Base-by-base conservation (phyloP, 176 grass and related monocot species). In the Cenchrus fungigraminus region DNA sequence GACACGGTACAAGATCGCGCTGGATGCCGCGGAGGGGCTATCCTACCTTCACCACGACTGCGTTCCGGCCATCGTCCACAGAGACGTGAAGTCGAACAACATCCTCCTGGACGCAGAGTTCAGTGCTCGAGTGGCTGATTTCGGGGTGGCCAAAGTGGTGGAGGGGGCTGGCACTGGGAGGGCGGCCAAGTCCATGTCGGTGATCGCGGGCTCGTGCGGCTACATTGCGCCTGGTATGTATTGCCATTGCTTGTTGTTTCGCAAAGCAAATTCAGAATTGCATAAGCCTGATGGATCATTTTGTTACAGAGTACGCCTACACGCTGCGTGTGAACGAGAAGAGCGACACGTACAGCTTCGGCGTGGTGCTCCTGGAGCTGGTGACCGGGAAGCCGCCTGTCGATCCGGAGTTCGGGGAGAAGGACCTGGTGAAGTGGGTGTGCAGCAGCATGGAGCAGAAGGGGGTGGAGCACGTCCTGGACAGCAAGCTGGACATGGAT, bases 351-450 rank as follows among this genome's bases (percentile, higher is more conserved):
- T 98, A 98, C 64, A 98, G 96, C 74, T 94, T 95, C 3, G 96
- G 96, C 12, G 96, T 98, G 28, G 96, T 98, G 14, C 91, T 98
- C 54, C 87, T 98, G 0, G 96, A 98, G 82, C 93, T 98, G 0
- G 83, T 95, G 25, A 98, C 91, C 0, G 96, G 96, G 34, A 98
- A 90, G 3, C 96, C 83, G 0, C 89, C 96, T 0, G 85, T 98
- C 11, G 93, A 95, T 74, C 86, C 93, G 0, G 93, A 98, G 83
- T 95, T 94, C 5, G 96, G 96, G 0, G 96, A 73, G 54, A 98
- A 95, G 78, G 96, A 98, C 86, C 37, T 98, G 77, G 93, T 98
- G 68, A 95, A 92, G 59, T 98, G 96, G 96, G 91, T 94, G 17
- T 94, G 74, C 86, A 42, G 63, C 83, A 85, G 74, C 1, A 87